phyloP scores from a whole-genome alignment of 2,329 filamentous ascomycete genomes.

The Aureobasidium melanogenum region DNA sequence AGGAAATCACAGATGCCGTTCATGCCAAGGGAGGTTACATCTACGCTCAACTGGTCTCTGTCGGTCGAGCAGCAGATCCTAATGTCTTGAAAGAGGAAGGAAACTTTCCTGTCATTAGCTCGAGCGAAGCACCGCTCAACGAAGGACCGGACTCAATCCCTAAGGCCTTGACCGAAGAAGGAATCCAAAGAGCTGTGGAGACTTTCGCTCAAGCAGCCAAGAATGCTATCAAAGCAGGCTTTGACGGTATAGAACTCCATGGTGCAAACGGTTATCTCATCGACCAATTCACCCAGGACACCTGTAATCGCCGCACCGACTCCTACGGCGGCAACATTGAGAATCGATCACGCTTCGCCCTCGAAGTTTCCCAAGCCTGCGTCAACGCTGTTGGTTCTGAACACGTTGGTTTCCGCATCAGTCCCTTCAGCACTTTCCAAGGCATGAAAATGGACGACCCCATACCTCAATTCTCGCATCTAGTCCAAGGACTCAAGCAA shows the following conservation, averaged over 20 bases:
- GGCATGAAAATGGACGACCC: slow-evolving; percentile 56
- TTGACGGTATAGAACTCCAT: slow-evolving; percentile 53
- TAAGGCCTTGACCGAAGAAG: slow-evolving; percentile 28
- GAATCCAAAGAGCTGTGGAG: slow-evolving; percentile 28
- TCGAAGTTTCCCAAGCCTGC: slow-evolving; percentile 47
- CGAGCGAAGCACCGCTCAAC: slow-evolving; percentile 24
- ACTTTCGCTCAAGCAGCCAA: slow-evolving; percentile 36
- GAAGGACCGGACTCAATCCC: slow-evolving; percentile 22
- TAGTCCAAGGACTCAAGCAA: slow-evolving; percentile 43
- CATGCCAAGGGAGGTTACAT: slow-evolving; percentile 55
- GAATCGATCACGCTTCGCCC: slow-evolving; percentile 42
- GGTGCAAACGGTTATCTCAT: slow-evolving; percentile 48
- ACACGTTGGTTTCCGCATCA: slow-evolving; percentile 48
- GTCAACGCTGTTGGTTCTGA: slow-evolving; percentile 43
- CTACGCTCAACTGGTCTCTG: slow-evolving; percentile 53
- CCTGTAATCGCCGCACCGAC: slow-evolving; percentile 45
- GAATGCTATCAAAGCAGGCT: slow-evolving; percentile 41
- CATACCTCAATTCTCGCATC: slow-evolving; percentile 52
- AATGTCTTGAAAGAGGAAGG: slow-evolving; percentile 26
- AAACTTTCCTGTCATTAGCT: slow-evolving; percentile 21
- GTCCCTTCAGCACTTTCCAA: slow-evolving; percentile 53
- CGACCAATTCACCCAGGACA: slow-evolving; percentile 55
- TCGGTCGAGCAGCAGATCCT: slow-evolving; percentile 46
- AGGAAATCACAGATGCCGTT: slow-evolving; percentile 50
- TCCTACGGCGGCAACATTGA: slow-evolving; percentile 38